Evolutionary conservation across 1,284 basidiomycete species (phyloP).

Genomic region (Fomes fomentarius): DNA sequence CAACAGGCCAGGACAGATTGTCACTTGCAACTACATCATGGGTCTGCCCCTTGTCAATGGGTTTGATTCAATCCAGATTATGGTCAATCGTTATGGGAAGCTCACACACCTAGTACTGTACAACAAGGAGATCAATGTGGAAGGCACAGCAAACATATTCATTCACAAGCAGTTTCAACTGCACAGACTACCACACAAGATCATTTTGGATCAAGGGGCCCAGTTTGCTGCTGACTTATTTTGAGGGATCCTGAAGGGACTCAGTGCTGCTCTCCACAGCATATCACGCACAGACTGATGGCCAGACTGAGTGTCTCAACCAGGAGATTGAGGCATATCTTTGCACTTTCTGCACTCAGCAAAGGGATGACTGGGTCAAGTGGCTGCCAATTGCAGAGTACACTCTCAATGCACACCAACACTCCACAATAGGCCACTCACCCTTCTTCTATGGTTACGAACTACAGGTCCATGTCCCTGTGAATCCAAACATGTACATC

Average conservation of each 20-base stretch:
- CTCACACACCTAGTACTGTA: neutral
- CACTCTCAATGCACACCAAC: too few species aligned
- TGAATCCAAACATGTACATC: too few species aligned
- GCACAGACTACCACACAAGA: neutral
- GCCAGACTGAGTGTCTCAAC: constrained; percentile 1
- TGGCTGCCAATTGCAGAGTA: neutral
- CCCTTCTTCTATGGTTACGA: too few species aligned
- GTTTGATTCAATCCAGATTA: neutral
- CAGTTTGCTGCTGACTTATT: neutral
- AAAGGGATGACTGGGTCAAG: neutral
- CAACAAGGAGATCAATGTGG: neutral
- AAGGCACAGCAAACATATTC: neutral
- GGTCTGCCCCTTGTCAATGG: neutral
- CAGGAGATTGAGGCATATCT: neutral
- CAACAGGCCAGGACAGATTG: neutral
- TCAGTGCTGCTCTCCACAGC: neutral
- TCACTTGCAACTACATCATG: neutral
- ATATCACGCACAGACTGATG: constrained; percentile 2
- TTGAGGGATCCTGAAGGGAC: neutral
- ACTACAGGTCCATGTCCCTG: too few species aligned
- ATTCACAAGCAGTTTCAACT: neutral
- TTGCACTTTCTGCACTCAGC: neutral
- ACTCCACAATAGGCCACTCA: too few species aligned
- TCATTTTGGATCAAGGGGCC: neutral
- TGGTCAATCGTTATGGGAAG: neutral